These are phyloP conservation scores for Ophiostoma triangulosporum DNA, from an alignment of 2,329 filamentous ascomycete genomes.

Conservation along the genomic window DNA sequence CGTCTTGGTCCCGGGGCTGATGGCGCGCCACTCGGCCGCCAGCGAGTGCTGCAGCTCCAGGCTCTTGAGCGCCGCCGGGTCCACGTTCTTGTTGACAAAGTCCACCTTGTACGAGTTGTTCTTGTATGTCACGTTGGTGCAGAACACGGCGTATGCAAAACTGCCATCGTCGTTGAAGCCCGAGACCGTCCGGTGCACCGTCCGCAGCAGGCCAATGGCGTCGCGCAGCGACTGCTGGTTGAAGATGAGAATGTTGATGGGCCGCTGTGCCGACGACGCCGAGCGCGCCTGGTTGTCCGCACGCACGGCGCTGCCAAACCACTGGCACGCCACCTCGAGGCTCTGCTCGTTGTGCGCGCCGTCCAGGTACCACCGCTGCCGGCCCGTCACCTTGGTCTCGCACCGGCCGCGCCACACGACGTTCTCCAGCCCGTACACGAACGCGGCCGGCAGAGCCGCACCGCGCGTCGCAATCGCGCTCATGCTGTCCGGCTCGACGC, in stretches of 20 bases:
- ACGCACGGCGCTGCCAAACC: slow-evolving; percentile 46
- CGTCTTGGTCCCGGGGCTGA: slow-evolving; percentile 32
- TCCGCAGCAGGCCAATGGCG: slow-evolving; percentile 44
- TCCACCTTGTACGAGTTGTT: slow-evolving; percentile 38
- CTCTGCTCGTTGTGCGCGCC: slow-evolving; percentile 82
- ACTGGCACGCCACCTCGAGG: slow-evolving; percentile 59
- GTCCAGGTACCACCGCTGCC: slow-evolving; percentile 66
- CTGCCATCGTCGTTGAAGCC: slow-evolving; percentile 17
- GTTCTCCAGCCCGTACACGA: slow-evolving; percentile 50
- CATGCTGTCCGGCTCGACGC: slow-evolving; percentile 25
- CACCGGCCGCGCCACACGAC: slow-evolving; percentile 65
- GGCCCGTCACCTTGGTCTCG: slow-evolving; percentile 41
- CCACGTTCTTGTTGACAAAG: slow-evolving; percentile 42
- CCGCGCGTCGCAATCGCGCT: background rate
- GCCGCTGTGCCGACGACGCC: background rate
- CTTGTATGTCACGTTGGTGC: slow-evolving; percentile 29
- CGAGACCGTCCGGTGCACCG: slow-evolving; percentile 28
- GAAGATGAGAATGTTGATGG: slow-evolving; percentile 53
- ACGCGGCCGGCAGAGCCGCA: slow-evolving; percentile 33
- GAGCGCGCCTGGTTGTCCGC: background rate
- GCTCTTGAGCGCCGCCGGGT: slow-evolving; percentile 34
- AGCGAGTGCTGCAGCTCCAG: slow-evolving; percentile 38
- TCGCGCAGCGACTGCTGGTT: slow-evolving; percentile 86
- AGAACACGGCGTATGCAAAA: slow-evolving; percentile 55
- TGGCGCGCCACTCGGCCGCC: slow-evolving; percentile 33